Evolutionary conservation across 805 yeast genomes (phyloP), one percentile per base, ranked within the genome.

Genomic region (Cyberlindnera nakhonratchasimensis): DNA sequence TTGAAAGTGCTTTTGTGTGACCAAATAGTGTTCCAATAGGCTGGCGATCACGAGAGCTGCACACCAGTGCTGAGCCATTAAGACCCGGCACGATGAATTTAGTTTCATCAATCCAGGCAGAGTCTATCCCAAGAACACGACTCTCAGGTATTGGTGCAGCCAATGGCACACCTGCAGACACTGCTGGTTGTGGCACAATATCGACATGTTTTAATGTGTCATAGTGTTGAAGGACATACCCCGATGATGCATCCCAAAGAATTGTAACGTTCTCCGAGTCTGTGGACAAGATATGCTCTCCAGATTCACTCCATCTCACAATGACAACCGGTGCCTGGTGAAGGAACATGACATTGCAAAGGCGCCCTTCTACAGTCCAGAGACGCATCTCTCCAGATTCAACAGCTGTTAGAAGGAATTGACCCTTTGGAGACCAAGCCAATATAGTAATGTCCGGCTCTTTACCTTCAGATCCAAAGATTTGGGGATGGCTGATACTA

Each of bases 331-430:
- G 77, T 2, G 75, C 60, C 33, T 69, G 67, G 51, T 80, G 86
- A 28, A 73, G 57, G 20, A 71, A 67, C 52, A 80, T 61, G 1
- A 75, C 73, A 38, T 79, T 81, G 45, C 75, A 68, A 29, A 87
- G 65, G 23, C 74, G 71, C 0, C 96, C 95, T 35, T 78, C 82
- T 0, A 75, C 69, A 10, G 80, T 74, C 95, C 96, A 89, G n/a
- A 86, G 67, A 42, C 91, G 65, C 8, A 89, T 54, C 52, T 84
- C 91, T 12, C 96, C 96, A 54, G 72, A 72, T 41, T 72, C 77
- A 2, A 80, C 71, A 3, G 81, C 84, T 0, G 90, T 82, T 12
- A 83, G 69, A 3, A 88, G 60, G 12, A 70, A 52, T 30, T 74
- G 66, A 0, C 95, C 95, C 40, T 66, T 64, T 1, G 82, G 81